Evolutionary conservation across 2,329 filamentous ascomycete genomes (phyloP), one percentile per base, ranked within the genome.

Genomic region (Xylaria hypoxylon): DNA sequence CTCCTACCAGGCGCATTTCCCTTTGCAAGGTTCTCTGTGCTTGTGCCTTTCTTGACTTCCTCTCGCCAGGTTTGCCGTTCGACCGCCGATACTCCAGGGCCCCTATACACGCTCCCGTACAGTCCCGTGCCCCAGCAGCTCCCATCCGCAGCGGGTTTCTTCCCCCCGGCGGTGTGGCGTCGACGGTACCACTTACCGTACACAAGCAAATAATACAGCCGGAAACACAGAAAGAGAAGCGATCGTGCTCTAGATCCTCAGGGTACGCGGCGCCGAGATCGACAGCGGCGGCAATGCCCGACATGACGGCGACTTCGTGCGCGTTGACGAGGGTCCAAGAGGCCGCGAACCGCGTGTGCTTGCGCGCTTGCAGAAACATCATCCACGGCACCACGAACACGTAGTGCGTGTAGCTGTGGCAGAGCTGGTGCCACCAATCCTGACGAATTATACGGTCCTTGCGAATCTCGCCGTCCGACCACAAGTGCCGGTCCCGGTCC

Each of bases 291-390:
- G 88, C 88, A 56, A 92, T 87, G 1, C 90, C 90, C 40, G 85
- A 87, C 69, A 92, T 87, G 64, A 89, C 85, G 13, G 90, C 90
- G 15, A 90, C 84, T 75, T 92, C 90, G 72, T 92, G 87, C 1
- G 86, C 86, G 66, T 89, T 89, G 65, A 92, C 86, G 64, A 91
- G 81, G 0, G 89, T 91, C 89, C 89, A 91, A 19, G 84, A 81
- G 0, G 83, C 86, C 1, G 88, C 89, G 73, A 86, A 92, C 10
- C 86, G 82, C 0, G 88, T 90, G 68, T 83, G 82, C 40, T 84
- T 84, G 64, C 83, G 83, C 2, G 87, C 88, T 71, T 91, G 88
- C 3, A 92, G 83, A 45, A 89, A 84, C 87, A 87, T 88, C 80
- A 91, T 84, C 79, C 87, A 89, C 0, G 89, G 89, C 1, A 91